These are phyloP conservation scores for Firmiana major DNA, from an alignment of 345 rosid genomes.

Conservation along the genomic window DNA sequence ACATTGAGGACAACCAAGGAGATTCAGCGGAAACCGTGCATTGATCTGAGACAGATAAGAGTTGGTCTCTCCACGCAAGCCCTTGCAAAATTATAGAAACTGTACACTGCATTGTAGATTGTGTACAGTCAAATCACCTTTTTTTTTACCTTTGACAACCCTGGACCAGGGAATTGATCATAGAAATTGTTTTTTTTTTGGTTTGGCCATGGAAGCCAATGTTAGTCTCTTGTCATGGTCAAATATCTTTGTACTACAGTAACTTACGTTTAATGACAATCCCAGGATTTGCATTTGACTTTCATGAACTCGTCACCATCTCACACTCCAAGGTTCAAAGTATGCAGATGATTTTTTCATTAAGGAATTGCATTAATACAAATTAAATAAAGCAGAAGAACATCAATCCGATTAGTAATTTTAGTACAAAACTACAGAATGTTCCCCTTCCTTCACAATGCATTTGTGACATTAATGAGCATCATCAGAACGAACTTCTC, in stretches of 20 bases:
- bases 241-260: not conserved
- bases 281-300: not conserved
- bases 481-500: no score
- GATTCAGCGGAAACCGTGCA: conserved; percentile 17
- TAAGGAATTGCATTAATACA: not conserved
- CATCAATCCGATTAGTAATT: no score
- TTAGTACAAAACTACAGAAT: no score
- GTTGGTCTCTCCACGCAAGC: not conserved
- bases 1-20: not conserved
- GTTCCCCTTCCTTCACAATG: no score
- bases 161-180: not conserved
- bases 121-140: conserved; percentile 36
- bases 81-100: conserved; percentile 27
- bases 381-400: no score
- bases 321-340: not conserved
- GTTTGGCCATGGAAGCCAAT: not conserved
- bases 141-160: not conserved
- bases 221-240: not conserved
- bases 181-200: not conserved
- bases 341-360: not conserved
- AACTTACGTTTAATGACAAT: not conserved
- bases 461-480: no score
- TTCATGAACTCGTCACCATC: not conserved
- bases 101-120: conserved; percentile 27
- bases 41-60: conserved; percentile 17